Conservation (phyloP, 768 basidiomycete genomes). For the Podaxis sp. region DNA sequence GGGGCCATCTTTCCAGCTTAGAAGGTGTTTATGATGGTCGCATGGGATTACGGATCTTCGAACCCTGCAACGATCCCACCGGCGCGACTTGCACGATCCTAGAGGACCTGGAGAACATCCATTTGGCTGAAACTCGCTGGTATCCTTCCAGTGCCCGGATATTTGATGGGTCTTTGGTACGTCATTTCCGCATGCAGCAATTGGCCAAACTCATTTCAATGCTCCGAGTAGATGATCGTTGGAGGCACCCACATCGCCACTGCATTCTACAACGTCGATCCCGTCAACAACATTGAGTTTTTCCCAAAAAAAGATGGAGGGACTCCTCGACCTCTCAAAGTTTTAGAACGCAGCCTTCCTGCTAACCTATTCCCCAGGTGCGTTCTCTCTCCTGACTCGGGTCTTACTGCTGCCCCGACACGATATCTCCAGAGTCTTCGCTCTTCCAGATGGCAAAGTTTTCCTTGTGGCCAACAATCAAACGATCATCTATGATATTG, state of each 20-base stretch:
- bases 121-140: constrained; percentile 37
- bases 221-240: constrained; percentile 23
- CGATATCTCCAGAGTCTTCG: constrained; percentile 21
- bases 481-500: constrained; percentile 39
- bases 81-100: constrained; percentile 31
- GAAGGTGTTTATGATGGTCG: constrained; percentile 29
- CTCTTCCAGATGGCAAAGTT: constrained; percentile 41
- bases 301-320: constrained; percentile 39
- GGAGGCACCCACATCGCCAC: constrained; percentile 26
- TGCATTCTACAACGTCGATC: constrained; percentile 64
- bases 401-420: background rate
- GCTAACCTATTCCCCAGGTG: constrained; percentile 28
- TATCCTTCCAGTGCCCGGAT: constrained; percentile 37
- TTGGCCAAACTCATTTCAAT: background rate
- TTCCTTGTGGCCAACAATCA: constrained; percentile 40
- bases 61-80: constrained; percentile 32
- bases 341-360: constrained; percentile 27
- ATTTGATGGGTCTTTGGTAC: constrained; percentile 31
- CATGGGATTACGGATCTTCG: constrained; percentile 35
- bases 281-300: constrained; percentile 44
- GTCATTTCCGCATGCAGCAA: constrained; percentile 14
- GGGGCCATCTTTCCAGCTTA: constrained; percentile 27
- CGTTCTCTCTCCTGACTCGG: constrained; percentile 2
- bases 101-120: constrained; percentile 33
- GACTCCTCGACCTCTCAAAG: constrained; percentile 24